A percentile compares a stretch with the other conserved stretches of the same genome.
phyloP scores from a whole-genome alignment of 495 filamentous ascomycete species.

The Aspergillus hancockii region DNA sequence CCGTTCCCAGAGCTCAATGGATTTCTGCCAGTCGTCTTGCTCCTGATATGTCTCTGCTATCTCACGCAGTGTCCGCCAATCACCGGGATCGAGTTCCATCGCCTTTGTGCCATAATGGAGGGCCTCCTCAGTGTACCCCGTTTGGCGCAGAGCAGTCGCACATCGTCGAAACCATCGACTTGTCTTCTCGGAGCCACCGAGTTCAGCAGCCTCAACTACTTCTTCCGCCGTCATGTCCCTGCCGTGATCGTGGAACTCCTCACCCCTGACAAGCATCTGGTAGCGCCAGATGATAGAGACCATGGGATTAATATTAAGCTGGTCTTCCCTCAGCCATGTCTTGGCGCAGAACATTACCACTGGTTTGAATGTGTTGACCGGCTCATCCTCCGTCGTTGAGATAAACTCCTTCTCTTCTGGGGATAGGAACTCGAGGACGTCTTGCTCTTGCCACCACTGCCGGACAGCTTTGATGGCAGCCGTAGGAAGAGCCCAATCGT shows the following conservation, averaged over 20 bases:
- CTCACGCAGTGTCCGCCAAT: neutral
- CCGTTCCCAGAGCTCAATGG: slow-evolving; percentile 5
- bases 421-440: slow-evolving; percentile 20
- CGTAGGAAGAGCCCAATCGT: neutral
- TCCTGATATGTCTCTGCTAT: slow-evolving; percentile 7
- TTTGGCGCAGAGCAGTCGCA: slow-evolving; percentile 10
- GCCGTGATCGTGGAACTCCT: neutral
- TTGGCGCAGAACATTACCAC: slow-evolving; percentile 26
- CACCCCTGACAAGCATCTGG: slow-evolving; percentile 4
- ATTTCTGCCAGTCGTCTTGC: slow-evolving; percentile 4
- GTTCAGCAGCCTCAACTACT: slow-evolving; percentile 12
- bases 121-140: neutral
- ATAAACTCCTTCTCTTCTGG: slow-evolving; percentile 23
- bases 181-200: slow-evolving; percentile 8
- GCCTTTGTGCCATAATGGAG: slow-evolving; percentile 7
- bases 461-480: slow-evolving; percentile 8
- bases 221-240: slow-evolving; percentile 1
- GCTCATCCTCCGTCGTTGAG: slow-evolving; percentile 18
- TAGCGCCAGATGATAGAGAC: slow-evolving; percentile 6
- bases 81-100: slow-evolving; percentile 6
- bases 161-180: slow-evolving; percentile 8
- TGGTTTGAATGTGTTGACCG: slow-evolving; percentile 28
- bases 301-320: slow-evolving; percentile 1
- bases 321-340: slow-evolving; percentile 7
- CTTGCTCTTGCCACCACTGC: slow-evolving; percentile 11